Percentiles rank a stretch among this genome's conserved stretches.
Conservation (phyloP, 1,139 yeast species). For the Magnusiomyces suaveolens region DNA sequence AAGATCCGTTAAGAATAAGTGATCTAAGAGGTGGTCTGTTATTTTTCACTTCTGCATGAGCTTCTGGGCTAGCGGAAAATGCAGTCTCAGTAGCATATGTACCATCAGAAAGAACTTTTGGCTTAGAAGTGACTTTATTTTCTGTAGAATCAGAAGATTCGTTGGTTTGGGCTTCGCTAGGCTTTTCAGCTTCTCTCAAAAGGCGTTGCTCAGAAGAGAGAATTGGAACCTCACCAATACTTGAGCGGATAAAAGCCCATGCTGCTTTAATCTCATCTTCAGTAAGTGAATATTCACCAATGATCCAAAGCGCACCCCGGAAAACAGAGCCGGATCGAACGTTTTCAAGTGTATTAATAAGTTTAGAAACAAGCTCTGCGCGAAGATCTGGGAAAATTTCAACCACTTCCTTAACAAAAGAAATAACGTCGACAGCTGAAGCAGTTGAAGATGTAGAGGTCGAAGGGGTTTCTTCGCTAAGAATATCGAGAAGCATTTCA, state of each 20-base stretch:
- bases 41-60: conserved; percentile 28
- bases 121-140: conserved; percentile 42
- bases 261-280: conserved; percentile 68
- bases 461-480: conserved; percentile 70
- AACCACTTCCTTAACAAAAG: conserved; percentile 86
- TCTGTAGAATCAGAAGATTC: conserved; percentile 29
- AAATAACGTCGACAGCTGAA: conserved; percentile 82
- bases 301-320: conserved; percentile 90
- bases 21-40: conserved; percentile 67
- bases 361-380: conserved; percentile 51
- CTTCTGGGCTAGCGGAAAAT: conserved; percentile 41
- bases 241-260: conserved; percentile 77
- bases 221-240: conserved; percentile 89
- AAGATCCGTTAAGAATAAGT: conserved; percentile 77
- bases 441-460: conserved; percentile 27
- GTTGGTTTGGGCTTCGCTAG: conserved; percentile 23
- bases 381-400: conserved; percentile 84
- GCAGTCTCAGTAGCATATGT: conserved; percentile 97
- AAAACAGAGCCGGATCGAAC: conserved; percentile 83
- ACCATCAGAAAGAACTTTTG: conserved; percentile 91
- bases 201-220: conserved; percentile 57
- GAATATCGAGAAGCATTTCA: conserved; percentile 75
- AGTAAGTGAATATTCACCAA: conserved; percentile 81
- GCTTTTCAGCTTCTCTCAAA: conserved; percentile 32
- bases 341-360: conserved; percentile 52